Evolutionary conservation across 768 basidiomycete species (phyloP).

Genomic region (Amyloporia xantha): DNA sequence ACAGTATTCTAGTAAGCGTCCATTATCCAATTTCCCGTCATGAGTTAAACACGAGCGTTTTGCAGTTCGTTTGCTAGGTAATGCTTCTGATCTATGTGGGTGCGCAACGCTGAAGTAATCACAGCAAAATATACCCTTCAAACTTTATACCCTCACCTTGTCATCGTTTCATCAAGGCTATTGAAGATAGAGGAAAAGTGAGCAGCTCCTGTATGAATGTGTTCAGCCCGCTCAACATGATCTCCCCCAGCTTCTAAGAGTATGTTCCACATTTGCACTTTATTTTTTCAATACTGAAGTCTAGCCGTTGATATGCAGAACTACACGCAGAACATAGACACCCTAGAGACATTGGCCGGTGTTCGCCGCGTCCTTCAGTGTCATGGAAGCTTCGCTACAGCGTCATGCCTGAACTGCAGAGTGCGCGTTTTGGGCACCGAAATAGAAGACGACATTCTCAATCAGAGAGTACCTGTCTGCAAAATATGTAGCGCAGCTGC

Average conservation of each 20-base stretch:
- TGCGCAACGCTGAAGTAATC: slow-evolving; percentile 14
- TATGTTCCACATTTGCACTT: slow-evolving; percentile 29
- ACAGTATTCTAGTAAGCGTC: slow-evolving; percentile 53
- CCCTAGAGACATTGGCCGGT: slow-evolving; percentile 83
- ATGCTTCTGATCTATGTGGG: background rate
- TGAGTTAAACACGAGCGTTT: too few species aligned
- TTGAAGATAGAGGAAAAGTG: slow-evolving; percentile 82
- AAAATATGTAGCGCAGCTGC: slow-evolving; percentile 46
- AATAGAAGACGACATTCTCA: slow-evolving; percentile 79
- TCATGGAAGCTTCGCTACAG: slow-evolving; percentile 89
- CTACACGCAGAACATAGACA: slow-evolving; percentile 98
- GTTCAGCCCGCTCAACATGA: background rate
- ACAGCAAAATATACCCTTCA: slow-evolving; percentile 86
- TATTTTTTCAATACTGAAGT: background rate
- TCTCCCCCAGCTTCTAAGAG: slow-evolving; percentile 49
- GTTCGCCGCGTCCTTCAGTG: slow-evolving; percentile 83
- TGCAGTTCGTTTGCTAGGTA: slow-evolving; percentile 77
- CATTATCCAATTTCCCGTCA: too few species aligned
- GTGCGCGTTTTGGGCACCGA: slow-evolving; percentile 64
- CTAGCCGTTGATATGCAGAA: slow-evolving; percentile 43
- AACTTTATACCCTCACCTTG: slow-evolving; percentile 87
- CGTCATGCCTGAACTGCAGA: slow-evolving; percentile 82
- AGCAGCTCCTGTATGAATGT: slow-evolving; percentile 9
- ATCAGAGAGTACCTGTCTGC: slow-evolving; percentile 74
- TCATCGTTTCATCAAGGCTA: slow-evolving; percentile 85